phyloP scores from a whole-genome alignment of 164 flowering plant genomes.

The Stephania yunnanensis region DNA sequence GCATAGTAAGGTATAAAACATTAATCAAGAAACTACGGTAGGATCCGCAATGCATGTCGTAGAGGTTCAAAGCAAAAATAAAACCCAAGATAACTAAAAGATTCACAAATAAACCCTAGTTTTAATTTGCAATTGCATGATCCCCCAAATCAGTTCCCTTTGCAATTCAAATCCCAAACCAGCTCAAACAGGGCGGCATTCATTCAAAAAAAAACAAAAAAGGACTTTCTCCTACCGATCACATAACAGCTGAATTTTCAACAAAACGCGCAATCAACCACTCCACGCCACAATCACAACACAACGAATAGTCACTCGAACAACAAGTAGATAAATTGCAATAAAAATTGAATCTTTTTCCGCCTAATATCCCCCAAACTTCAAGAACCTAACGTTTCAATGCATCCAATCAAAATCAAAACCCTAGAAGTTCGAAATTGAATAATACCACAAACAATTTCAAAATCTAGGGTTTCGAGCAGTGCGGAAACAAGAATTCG shows the following conservation, averaged over 20 bases:
- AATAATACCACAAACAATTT: neutral
- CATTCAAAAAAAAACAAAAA: neutral
- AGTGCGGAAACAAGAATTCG: neutral
- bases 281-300: neutral
- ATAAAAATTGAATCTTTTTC: neutral
- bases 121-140: neutral
- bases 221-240: neutral
- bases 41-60: neutral
- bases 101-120: neutral
- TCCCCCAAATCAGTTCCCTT: slow-evolving; percentile 8
- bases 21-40: neutral
- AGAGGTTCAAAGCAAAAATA: neutral
- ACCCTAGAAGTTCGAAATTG: neutral
- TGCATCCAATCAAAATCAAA: slow-evolving; percentile 2
- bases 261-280: neutral
- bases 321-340: neutral
- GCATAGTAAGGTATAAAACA: neutral
- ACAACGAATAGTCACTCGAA: neutral
- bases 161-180: slow-evolving; percentile 2
- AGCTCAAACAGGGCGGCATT: neutral
- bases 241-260: neutral
- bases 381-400: slow-evolving; percentile 15
- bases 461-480: slow-evolving; percentile 6
- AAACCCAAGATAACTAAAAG: neutral
- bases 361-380: neutral